Evolutionary conservation across 495 filamentous ascomycete genomes (phyloP).

Genomic region (Niebla homalea): DNA sequence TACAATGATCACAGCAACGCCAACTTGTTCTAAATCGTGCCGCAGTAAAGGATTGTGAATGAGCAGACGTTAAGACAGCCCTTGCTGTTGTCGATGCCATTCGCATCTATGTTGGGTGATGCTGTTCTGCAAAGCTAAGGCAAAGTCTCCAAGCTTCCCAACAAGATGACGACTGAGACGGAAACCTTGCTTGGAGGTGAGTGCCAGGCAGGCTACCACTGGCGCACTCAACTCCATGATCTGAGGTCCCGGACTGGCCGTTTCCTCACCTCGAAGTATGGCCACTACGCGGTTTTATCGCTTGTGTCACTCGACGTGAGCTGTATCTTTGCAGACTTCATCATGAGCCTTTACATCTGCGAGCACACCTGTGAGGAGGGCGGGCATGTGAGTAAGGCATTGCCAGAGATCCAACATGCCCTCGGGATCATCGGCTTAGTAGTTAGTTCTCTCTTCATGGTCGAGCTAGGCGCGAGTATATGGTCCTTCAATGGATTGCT

Average conservation of each 20-base stretch:
- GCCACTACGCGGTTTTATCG: constrained; percentile 43
- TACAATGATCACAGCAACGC: no score
- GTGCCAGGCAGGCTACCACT: neutral
- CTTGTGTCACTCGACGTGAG: constrained; percentile 44
- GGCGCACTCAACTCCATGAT: neutral
- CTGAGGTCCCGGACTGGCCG: constrained; percentile 15
- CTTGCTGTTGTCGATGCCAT: no score
- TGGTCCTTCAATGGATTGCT: constrained; percentile 38
- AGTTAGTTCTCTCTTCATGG: constrained; percentile 48
- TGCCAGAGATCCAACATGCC: constrained; percentile 25
- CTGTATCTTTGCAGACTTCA: constrained; percentile 48
- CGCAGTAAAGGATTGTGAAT: no score
- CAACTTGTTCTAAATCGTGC: no score
- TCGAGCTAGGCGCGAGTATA: constrained; percentile 40
- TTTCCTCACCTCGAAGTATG: constrained; percentile 39
- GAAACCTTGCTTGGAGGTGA: neutral
- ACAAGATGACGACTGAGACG: neutral
- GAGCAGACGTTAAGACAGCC: no score
- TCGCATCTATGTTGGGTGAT: no score
- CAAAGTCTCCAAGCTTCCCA: neutral
- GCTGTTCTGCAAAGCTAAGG: neutral
- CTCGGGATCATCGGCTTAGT: constrained; percentile 34
- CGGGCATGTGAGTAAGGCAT: constrained; percentile 22
- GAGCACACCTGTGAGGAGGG: constrained; percentile 27
- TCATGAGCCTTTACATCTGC: constrained; percentile 48